A percentile compares a stretch with the other conserved stretches of the same genome.
phyloP scores from a whole-genome alignment of 2,329 filamentous ascomycete species.

The Chaetomium sp. region DNA sequence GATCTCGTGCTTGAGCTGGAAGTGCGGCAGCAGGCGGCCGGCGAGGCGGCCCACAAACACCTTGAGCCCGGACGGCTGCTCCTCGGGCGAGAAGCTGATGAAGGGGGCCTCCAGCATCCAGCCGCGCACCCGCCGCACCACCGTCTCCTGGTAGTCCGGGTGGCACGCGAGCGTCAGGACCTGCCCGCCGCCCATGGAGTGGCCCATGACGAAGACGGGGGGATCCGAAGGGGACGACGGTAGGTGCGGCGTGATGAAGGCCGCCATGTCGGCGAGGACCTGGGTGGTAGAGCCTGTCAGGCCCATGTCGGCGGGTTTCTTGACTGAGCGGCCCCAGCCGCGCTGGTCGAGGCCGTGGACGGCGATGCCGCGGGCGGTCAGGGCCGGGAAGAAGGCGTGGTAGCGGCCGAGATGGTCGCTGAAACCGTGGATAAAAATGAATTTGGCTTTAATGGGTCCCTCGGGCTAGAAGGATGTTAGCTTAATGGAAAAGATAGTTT shows the following conservation, averaged over 20 bases:
- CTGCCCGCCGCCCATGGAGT: conserved; percentile 88
- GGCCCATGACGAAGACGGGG: conserved; percentile 83
- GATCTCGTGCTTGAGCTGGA: conserved; percentile 68
- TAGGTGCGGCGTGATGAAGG: conserved; percentile 67
- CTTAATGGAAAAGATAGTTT: not conserved
- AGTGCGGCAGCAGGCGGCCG: conserved; percentile 65
- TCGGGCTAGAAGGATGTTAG: conserved; percentile 49
- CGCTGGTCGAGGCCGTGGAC: conserved; percentile 80
- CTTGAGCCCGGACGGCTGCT: conserved; percentile 64
- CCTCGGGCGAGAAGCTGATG: conserved; percentile 68
- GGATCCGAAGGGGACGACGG: conserved; percentile 44
- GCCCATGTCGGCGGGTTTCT: conserved; percentile 63
- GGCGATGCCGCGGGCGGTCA: conserved; percentile 73
- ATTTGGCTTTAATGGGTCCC: conserved; percentile 63
- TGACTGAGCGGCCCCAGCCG: conserved; percentile 81
- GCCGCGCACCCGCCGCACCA: conserved; percentile 66
- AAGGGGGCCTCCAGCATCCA: conserved; percentile 79
- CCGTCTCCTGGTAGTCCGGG: conserved; percentile 49
- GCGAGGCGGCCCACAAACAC: conserved; percentile 69
- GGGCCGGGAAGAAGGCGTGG: conserved; percentile 68
- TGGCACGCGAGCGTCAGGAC: conserved; percentile 63
- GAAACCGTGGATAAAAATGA: conserved; percentile 88
- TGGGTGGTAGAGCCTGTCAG: conserved; percentile 71
- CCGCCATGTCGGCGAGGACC: conserved; percentile 77
- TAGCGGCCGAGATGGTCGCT: conserved; percentile 83